Evolutionary conservation across 2,329 filamentous ascomycete species (phyloP).

Genomic region (Metarhizium brunneum): DNA sequence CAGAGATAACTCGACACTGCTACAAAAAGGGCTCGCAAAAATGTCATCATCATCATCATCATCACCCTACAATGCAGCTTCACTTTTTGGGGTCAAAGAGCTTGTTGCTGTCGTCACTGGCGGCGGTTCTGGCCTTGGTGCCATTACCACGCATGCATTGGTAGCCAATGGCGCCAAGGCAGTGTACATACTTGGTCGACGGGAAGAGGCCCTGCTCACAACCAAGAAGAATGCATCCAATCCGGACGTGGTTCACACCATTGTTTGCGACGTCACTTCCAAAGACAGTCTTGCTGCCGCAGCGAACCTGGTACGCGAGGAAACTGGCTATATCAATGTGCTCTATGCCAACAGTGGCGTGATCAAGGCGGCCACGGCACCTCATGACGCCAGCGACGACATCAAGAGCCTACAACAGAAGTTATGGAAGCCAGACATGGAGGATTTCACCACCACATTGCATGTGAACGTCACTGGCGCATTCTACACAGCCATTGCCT

Average conservation of each 20-base stretch:
- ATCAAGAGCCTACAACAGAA: slow-evolving; percentile 9
- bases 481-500: slow-evolving; percentile 40
- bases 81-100: slow-evolving; percentile 44
- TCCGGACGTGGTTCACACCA: slow-evolving; percentile 22
- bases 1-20: no score
- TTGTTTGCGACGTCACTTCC: slow-evolving; percentile 32
- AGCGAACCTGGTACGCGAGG: slow-evolving; percentile 42
- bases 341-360: slow-evolving; percentile 53
- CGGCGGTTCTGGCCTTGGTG: slow-evolving; percentile 46
- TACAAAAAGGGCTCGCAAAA: neutral
- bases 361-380: slow-evolving; percentile 1
- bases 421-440: slow-evolving; percentile 29
- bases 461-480: slow-evolving; percentile 46
- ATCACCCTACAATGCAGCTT: slow-evolving; percentile 8
- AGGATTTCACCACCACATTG: slow-evolving; percentile 48
- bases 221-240: slow-evolving; percentile 10
- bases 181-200: slow-evolving; percentile 33
- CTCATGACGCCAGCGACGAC: neutral
- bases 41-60: neutral
- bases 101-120: slow-evolving; percentile 50
- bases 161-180: slow-evolving; percentile 16
- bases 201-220: slow-evolving; percentile 22
- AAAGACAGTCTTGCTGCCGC: slow-evolving; percentile 47
- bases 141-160: slow-evolving; percentile 41
- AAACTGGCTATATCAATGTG: slow-evolving; percentile 53